Evolutionary conservation across 2,329 filamentous ascomycete species (phyloP).

Genomic region (Ophiostoma piceae): DNA sequence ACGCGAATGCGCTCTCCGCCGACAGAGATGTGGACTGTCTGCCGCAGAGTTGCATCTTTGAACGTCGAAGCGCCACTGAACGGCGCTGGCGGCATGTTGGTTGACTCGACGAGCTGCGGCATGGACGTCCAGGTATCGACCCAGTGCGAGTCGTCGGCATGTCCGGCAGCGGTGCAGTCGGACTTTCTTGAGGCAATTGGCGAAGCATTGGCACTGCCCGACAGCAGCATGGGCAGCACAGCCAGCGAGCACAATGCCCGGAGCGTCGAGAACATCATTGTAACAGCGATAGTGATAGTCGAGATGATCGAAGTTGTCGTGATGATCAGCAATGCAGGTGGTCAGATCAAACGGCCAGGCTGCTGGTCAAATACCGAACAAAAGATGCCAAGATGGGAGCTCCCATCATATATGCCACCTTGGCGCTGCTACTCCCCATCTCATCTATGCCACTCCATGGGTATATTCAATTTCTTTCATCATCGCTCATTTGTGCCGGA

Average conservation of each 20-base stretch:
- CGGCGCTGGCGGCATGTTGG: background rate
- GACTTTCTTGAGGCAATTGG: background rate
- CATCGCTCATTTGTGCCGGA: background rate
- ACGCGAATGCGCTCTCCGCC: background rate
- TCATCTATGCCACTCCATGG: background rate
- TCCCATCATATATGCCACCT: conserved; percentile 2
- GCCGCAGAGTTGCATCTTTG: background rate
- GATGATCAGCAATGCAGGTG: background rate
- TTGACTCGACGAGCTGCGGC: background rate
- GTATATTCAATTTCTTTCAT: background rate
- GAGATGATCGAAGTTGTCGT: background rate
- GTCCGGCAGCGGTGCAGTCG: background rate
- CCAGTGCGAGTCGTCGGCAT: background rate
- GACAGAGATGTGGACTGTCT: background rate
- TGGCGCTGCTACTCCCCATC: background rate
- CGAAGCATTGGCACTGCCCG: background rate
- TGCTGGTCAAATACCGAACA: background rate
- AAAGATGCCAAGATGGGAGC: background rate
- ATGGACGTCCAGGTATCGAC: background rate
- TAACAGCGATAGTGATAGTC: background rate
- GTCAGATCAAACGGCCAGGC: background rate
- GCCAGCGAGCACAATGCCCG: background rate
- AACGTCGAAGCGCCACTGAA: background rate
- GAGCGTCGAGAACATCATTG: background rate
- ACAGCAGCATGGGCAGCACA: background rate